These are phyloP conservation scores for Beauveria bassiana DNA, from an alignment of 2,329 filamentous ascomycete genomes.

Conservation along the genomic window DNA sequence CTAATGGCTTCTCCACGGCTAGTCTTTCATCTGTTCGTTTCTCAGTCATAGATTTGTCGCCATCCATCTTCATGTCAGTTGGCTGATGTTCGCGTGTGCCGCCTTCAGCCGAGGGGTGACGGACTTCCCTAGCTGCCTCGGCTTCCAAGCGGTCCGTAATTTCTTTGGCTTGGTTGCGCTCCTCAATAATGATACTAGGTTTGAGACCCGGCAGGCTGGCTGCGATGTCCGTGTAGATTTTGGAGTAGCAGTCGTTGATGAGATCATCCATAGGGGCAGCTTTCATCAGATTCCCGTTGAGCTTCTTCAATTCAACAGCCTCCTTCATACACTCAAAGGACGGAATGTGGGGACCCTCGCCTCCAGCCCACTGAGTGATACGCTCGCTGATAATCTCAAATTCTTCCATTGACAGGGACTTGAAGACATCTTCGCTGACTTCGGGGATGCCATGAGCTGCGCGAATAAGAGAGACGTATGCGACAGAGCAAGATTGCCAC, in stretches of 20 bases:
- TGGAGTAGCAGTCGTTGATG: conserved; percentile 83
- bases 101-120: conserved; percentile 17
- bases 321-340: conserved; percentile 50
- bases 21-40: neutral
- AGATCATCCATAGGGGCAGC: conserved; percentile 80
- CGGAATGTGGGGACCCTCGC: conserved; percentile 28
- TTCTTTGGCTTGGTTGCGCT: conserved; percentile 34
- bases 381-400: conserved; percentile 50
- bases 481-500: conserved; percentile 48
- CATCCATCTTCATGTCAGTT: neutral
- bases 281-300: conserved; percentile 86
- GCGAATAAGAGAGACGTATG: conserved; percentile 47
- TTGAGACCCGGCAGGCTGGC: conserved; percentile 47
- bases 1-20: neutral
- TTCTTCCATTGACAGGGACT: conserved; percentile 44
- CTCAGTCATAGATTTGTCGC: neutral
- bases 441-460: conserved; percentile 37
- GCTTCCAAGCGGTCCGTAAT: conserved; percentile 30
- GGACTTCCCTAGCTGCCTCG: conserved; percentile 22
- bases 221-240: conserved; percentile 62
- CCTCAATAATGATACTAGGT: conserved; percentile 39
- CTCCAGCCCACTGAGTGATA: conserved; percentile 47
- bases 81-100: conserved; percentile 13
- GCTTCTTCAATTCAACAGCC: conserved; percentile 52
- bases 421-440: conserved; percentile 47